A percentile compares a stretch with the other conserved stretches of the same genome.
Evolutionary conservation across 2,329 filamentous ascomycete genomes (phyloP).

Genomic region (Pseudogymnoascus sp.): DNA sequence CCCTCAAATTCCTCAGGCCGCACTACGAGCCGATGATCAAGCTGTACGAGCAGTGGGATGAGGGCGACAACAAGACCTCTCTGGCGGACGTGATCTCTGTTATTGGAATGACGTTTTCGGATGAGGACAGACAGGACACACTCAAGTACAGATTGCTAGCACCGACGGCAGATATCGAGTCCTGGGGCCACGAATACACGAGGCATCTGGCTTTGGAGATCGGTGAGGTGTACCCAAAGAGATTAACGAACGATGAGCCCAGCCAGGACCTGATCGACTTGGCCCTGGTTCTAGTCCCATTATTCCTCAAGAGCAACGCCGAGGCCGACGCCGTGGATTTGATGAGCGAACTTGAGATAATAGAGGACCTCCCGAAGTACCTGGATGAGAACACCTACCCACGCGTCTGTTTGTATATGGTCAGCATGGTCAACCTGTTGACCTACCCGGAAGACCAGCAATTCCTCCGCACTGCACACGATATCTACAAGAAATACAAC

Average conservation of each 20-base stretch:
- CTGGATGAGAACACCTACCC: conserved; percentile 91
- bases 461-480: conserved; percentile 86
- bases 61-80: conserved; percentile 75
- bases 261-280: conserved; percentile 79
- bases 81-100: conserved; percentile 94
- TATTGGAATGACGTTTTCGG: conserved; percentile 96
- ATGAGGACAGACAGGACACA: conserved; percentile 91
- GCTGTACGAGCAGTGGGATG: conserved; percentile 82
- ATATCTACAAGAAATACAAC: conserved; percentile 88
- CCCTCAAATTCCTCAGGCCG: conserved; percentile 92
- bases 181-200: conserved; percentile 98
- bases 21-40: conserved; percentile 87
- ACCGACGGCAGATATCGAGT: conserved; percentile 83
- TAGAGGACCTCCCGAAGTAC: conserved; percentile 80
- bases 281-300: conserved; percentile 74
- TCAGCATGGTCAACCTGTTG: conserved; percentile 95
- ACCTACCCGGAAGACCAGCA: conserved; percentile 96
- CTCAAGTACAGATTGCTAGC: conserved; percentile 90
- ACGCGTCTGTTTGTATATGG: conserved; percentile 93
- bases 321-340: conserved; percentile 97
- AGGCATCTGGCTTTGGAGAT: conserved; percentile 92
- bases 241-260: conserved; percentile 75
- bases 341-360: conserved; percentile 95
- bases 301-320: conserved; percentile 94
- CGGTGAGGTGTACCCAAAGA: conserved; percentile 84